Percentiles rank a stretch among this genome's conserved stretches.
Evolutionary conservation across 2,329 filamentous ascomycete species (phyloP).

Genomic region (Capronia coronata): DNA sequence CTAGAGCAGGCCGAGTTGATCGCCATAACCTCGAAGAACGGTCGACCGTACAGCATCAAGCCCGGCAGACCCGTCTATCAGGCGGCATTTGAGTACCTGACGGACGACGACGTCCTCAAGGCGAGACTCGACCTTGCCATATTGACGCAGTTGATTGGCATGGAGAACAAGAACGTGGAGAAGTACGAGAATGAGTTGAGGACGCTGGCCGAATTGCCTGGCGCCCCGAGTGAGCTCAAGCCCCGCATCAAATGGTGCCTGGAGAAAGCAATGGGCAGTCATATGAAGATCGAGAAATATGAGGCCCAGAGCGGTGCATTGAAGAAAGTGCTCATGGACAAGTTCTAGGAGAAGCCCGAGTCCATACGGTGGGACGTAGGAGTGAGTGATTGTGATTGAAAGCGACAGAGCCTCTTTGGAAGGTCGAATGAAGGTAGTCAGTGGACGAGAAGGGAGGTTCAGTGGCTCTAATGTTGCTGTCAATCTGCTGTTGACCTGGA

Average conservation of each 20-base stretch:
- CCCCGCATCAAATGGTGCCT: slow-evolving; percentile 66
- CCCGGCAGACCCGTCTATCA: slow-evolving; percentile 82
- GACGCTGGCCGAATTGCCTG: slow-evolving; percentile 63
- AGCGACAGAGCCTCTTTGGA: neutral
- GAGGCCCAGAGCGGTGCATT: slow-evolving; percentile 65
- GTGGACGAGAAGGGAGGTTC: no score
- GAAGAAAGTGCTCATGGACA: slow-evolving; percentile 62
- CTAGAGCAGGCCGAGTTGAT: slow-evolving; percentile 84
- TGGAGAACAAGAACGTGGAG: slow-evolving; percentile 67
- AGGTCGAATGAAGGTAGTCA: no score
- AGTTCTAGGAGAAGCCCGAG: slow-evolving; percentile 36
- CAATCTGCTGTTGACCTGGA: no score
- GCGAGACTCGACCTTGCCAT: slow-evolving; percentile 68
- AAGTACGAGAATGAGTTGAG: slow-evolving; percentile 73
- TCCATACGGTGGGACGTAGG: neutral
- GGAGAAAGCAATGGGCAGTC: slow-evolving; percentile 64
- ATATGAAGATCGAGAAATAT: slow-evolving; percentile 65
- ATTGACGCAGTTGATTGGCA: slow-evolving; percentile 60
- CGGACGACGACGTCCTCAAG: slow-evolving; percentile 63
- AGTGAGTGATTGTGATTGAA: neutral
- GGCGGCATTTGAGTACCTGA: slow-evolving; percentile 69
- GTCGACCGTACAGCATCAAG: slow-evolving; percentile 69
- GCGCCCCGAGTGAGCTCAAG: slow-evolving; percentile 61
- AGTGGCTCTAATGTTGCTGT: no score
- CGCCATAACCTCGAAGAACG: slow-evolving; percentile 63